Evolutionary conservation across 2,329 filamentous ascomycete species (phyloP).

Genomic region (Claviceps sp.): DNA sequence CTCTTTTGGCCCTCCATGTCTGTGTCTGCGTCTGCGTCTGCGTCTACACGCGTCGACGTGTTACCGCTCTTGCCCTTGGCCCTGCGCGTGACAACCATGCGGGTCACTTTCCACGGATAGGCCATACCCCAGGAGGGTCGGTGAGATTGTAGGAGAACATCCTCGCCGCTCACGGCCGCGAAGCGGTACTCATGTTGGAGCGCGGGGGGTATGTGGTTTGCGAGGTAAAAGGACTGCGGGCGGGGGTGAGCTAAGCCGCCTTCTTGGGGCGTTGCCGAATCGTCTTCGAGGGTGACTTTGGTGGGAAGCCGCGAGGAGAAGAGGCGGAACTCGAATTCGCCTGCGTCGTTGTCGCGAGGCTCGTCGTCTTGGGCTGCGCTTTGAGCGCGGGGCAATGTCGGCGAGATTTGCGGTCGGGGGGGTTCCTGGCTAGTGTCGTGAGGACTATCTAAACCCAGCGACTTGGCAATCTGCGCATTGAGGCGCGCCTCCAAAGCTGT

Average conservation of each 20-base stretch:
- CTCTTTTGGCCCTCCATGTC: slow-evolving; percentile 6
- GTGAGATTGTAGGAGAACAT: slow-evolving; percentile 30
- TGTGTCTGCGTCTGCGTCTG: slow-evolving; percentile 2
- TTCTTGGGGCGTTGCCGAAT: slow-evolving; percentile 23
- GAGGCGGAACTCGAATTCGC: slow-evolving; percentile 43
- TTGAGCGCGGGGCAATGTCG: too few species aligned
- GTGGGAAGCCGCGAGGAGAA: slow-evolving; percentile 35
- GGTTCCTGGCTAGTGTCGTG: neutral
- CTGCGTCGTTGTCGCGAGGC: slow-evolving; percentile 11
- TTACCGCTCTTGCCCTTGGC: neutral
- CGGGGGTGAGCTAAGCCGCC: slow-evolving; percentile 22
- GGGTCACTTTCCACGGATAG: slow-evolving; percentile 40
- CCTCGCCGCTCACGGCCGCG: slow-evolving; percentile 39
- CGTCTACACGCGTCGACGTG: slow-evolving; percentile 4
- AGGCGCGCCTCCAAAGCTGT: slow-evolving; percentile 29
- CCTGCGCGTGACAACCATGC: slow-evolving; percentile 23
- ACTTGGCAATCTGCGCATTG: slow-evolving; percentile 33
- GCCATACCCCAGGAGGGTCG: slow-evolving; percentile 43
- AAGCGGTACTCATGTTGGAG: slow-evolving; percentile 25
- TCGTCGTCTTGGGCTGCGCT: slow-evolving; percentile 9
- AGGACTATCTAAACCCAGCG: slow-evolving; percentile 27
- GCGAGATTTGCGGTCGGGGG: neutral
- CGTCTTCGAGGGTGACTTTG: slow-evolving; percentile 37
- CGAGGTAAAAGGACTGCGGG: slow-evolving; percentile 38
- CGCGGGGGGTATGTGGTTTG: slow-evolving; percentile 21